Base-by-base conservation (phyloP, 2,329 filamentous ascomycete genomes). In the Mycosphaerella sp. region DNA sequence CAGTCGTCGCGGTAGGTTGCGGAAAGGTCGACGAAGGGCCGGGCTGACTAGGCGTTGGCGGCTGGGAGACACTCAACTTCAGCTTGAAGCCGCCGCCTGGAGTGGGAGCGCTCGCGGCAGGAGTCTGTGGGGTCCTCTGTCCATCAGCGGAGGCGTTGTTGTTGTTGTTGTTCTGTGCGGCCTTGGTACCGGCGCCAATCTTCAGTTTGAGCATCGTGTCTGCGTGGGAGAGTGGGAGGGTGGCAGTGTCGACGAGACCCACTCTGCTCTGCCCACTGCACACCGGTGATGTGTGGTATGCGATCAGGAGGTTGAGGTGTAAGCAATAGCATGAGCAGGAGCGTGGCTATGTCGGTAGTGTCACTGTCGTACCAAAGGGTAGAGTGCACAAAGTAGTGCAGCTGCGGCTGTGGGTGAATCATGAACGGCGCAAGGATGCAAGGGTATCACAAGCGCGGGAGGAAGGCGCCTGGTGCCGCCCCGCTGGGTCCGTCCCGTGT, bases 41-140 rank as follows among this genome's bases (percentile, higher is more conserved):
- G 54, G 40, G 66, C 32, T 61, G 55, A 47, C 57, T 51, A n/a
- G 60, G 60, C 5, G 59, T 62, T 12, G 63, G 61, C 21, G 62
- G 62, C 48, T 64, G 59, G 17, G 64, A 65, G 41, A 60, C 42
- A 39, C 58, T 65, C 46, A 66, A 50, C 56, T 65, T 66, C 47
- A 63, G 43, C 53, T 60, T 59, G 48, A 54, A 48, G 45, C 55
- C 55, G 7, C 60, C 55, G 36, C 51, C 45, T 4, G 59, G 40
- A 31, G 55, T 45, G 10, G 54, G 55, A 11, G 47, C 32, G 23
- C 55, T 42, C 38, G 61, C 29, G 8, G 57, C 53, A 7, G 55
- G 44, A 10, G 62, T 55, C 40, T 49, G 45, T n/a, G 38, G 45
- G 12, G 23, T 45, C 45, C 36, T 45, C 26, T 48, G 36, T 2